Percentiles rank a stretch among this genome's conserved stretches.
phyloP scores from a whole-genome alignment of 2,329 filamentous ascomycete genomes.

The Stylonectria norvegica region DNA sequence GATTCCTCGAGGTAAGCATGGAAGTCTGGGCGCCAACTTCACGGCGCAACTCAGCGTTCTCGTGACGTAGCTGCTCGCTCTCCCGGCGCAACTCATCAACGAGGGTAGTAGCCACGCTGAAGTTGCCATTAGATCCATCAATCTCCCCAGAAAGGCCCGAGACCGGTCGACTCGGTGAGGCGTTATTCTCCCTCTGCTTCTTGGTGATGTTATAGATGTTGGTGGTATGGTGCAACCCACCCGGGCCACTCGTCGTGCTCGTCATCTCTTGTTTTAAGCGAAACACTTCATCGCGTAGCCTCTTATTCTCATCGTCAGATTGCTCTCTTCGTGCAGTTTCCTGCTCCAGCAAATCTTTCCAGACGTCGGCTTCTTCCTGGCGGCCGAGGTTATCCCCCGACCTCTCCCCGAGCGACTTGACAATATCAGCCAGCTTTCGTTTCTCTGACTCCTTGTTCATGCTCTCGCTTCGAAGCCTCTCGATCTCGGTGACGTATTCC shows the following conservation, averaged over 20 bases:
- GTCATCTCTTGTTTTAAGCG: constrained; percentile 62
- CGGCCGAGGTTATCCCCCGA: constrained; percentile 49
- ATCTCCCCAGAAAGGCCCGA: constrained; percentile 49
- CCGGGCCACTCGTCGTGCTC: constrained; percentile 35
- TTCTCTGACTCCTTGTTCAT: constrained; percentile 81
- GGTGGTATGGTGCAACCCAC: constrained; percentile 54
- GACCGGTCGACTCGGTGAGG: constrained; percentile 48
- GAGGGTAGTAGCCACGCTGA: constrained; percentile 61
- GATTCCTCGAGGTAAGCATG: constrained; percentile 93
- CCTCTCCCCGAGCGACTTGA: constrained; percentile 53
- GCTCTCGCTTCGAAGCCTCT: constrained; percentile 74
- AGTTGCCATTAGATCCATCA: constrained; percentile 49
- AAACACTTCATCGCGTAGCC: constrained; percentile 78
- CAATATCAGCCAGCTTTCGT: constrained; percentile 77
- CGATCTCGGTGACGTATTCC: constrained; percentile 78
- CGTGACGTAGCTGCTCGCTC: constrained; percentile 76
- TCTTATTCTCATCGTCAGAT: constrained; percentile 82
- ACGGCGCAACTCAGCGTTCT: constrained; percentile 86
- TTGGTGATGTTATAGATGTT: constrained; percentile 64
- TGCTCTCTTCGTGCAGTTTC: constrained; percentile 88
- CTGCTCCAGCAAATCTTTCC: constrained; percentile 90
- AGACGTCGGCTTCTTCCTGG: constrained; percentile 74
- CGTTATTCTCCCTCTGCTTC: constrained; percentile 46
- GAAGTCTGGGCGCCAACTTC: constrained; percentile 95
- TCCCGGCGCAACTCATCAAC: constrained; percentile 71